These are phyloP conservation scores for Clonostachys rhizophaga DNA, from an alignment of 2,329 filamentous ascomycete species.

Conservation along the genomic window DNA sequence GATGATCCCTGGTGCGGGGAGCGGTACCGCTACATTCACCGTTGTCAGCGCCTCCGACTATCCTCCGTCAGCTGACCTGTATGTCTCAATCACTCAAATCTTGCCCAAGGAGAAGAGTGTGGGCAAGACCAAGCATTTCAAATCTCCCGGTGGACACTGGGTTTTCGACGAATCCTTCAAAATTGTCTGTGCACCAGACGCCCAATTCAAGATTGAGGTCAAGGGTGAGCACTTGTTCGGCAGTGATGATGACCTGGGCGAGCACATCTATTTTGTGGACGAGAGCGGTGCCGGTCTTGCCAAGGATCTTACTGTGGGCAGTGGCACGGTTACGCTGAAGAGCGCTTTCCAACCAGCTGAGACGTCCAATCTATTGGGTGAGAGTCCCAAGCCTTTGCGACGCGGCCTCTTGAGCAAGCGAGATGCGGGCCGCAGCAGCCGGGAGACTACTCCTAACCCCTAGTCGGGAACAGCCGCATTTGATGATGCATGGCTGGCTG, in stretches of 20 bases:
- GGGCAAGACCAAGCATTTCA: constrained; percentile 90
- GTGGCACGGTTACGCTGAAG: constrained; percentile 66
- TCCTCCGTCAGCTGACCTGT: constrained; percentile 72
- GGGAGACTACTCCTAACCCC: constrained; percentile 36
- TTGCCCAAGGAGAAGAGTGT: constrained; percentile 70
- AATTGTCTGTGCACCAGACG: constrained; percentile 71
- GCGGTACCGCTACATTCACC: constrained; percentile 75
- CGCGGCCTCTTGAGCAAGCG: constrained; percentile 53
- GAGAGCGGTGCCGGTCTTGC: constrained; percentile 65
- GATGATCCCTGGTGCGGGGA: constrained; percentile 54
- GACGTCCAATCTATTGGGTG: constrained; percentile 25
- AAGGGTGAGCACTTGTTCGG: constrained; percentile 84
- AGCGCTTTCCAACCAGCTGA: constrained; percentile 64
- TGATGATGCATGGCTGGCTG: background rate
- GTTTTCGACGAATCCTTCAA: constrained; percentile 78
- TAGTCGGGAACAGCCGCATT: constrained; percentile 5
- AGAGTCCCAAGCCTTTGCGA: constrained; percentile 41
- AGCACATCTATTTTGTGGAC: constrained; percentile 86
- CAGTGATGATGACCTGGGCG: constrained; percentile 78
- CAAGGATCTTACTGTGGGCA: constrained; percentile 71
- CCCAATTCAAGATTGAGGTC: constrained; percentile 80
- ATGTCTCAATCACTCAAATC: constrained; percentile 66
- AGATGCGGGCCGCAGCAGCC: constrained; percentile 19
- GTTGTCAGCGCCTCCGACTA: constrained; percentile 76
- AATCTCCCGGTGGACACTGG: constrained; percentile 61